Percentiles rank a stretch among this genome's conserved stretches.
phyloP scores from a whole-genome alignment of 805 yeast species.

The Ogataea saltuana region DNA sequence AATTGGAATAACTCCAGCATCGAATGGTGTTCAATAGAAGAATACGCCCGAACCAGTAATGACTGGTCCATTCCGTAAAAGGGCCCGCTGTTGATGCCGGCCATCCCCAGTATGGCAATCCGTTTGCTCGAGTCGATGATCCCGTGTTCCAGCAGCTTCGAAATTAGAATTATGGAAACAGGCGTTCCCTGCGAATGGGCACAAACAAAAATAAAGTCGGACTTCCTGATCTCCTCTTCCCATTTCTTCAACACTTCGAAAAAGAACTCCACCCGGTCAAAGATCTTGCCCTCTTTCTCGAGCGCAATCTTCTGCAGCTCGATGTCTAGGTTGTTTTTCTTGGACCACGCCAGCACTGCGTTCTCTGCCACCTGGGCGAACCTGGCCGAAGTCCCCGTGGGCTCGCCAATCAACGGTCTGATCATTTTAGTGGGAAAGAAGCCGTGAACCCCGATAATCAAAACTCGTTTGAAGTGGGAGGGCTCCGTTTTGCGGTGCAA shows the following conservation, averaged over 20 bases:
- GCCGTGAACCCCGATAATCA: constrained; percentile 94
- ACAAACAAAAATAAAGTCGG: constrained; percentile 89
- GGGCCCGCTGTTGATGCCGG: constrained; percentile 94
- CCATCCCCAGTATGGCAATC: constrained; percentile 86
- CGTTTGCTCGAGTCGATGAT: constrained; percentile 43
- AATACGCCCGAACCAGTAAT: constrained; percentile 80
- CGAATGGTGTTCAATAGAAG: constrained; percentile 87
- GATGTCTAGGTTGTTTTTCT: constrained; percentile 42
- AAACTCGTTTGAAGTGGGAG: constrained; percentile 50
- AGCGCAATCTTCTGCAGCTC: constrained; percentile 87
- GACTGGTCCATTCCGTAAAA: constrained; percentile 87
- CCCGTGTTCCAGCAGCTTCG: constrained; percentile 67
- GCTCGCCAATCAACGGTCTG: constrained; percentile 88
- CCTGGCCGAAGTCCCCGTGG: constrained; percentile 91
- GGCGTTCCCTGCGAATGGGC: constrained; percentile 97
- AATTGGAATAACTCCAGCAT: constrained; percentile 84
- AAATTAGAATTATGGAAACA: constrained; percentile 78
- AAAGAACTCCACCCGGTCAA: constrained; percentile 82
- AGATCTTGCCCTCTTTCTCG: constrained; percentile 90
- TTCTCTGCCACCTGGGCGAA: constrained; percentile 90
- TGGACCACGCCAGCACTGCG: constrained; percentile 70
- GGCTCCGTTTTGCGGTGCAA: constrained; percentile 26
- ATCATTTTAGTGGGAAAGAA: constrained; percentile 88
- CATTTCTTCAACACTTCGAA: constrained; percentile 70
- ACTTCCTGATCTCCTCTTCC: constrained; percentile 44